Base-by-base conservation (phyloP, 1,284 basidiomycete species). In the Paramarasmius palmivorus region DNA sequence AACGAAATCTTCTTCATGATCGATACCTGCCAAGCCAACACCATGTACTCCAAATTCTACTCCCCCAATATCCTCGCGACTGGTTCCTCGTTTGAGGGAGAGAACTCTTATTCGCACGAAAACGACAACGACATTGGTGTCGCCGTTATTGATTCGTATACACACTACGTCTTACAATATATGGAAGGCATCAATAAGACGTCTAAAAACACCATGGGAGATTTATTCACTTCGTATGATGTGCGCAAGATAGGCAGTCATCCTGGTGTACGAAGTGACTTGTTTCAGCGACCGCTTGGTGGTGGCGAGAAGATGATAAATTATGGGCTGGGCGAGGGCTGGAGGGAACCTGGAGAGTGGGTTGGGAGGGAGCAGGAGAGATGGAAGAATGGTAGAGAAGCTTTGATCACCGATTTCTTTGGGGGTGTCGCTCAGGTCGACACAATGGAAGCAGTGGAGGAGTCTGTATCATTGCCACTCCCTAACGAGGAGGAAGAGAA, bases 1-100 rank as follows among this genome's bases (percentile, higher is more conserved):
- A 96, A 98, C 69, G 93, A 96, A 69, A 86, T 99, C 37, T 83
- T 99, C 64, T 98, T 98, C 77, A 97, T 98, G 91, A 89, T 97
- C 59, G 96, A 99, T 68, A 99, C 96, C 0, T 99, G 97, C 65
- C 95, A 99, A 71, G 97, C 96, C 22, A 97, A 95, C 65, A 94
- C 93, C 0, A 90, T 99, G 86, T 97, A 93, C 66, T 87, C 90
- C 41, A 91, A 94, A 63, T 88, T 98, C 62, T 98, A 98, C 72
- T 95, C 93, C 1, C 95, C 96, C 0, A 95, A 98, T 64, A 90
- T 99, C 41, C 82, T 98, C 6, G 95, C 96, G 0, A 95, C 94
- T 0, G 97, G 95, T 0, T 95, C 92, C 0, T 92, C 93, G 6
- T 72, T 82, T 48, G 77, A 96, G n/a, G 90, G 83, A 36, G 90